These are phyloP conservation scores for Pythium aquatile DNA, from an alignment of 352 stramenopile species.

Conservation along the genomic window DNA sequence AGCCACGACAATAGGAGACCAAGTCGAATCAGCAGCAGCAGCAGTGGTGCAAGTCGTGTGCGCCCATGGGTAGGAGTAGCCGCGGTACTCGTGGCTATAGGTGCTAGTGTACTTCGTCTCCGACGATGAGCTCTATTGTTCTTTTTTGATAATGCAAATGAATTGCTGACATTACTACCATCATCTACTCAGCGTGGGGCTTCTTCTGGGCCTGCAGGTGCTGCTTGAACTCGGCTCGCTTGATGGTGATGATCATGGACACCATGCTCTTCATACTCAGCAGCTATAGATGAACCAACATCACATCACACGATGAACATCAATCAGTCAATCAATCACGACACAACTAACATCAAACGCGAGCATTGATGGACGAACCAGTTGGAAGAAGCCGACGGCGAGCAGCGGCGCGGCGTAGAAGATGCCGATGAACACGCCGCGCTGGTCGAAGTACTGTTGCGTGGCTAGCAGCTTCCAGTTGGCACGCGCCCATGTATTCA, in stretches of 20 bases:
- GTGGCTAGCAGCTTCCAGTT: constrained; percentile 70
- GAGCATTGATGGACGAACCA: constrained; percentile 33
- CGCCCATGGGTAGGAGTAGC: constrained; percentile 14
- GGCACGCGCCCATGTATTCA: constrained; percentile 60
- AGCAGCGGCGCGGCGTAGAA: constrained; percentile 80
- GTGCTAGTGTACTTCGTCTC: constrained; percentile 27
- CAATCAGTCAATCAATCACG: background rate
- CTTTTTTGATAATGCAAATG: constrained; percentile 12
- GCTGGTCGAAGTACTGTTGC: constrained; percentile 82
- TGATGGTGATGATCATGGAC: constrained; percentile 76
- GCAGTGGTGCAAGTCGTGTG: background rate
- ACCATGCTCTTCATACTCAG: constrained; percentile 81
- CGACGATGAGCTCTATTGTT: constrained; percentile 21
- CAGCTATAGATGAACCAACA: constrained; percentile 31
- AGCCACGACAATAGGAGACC: background rate
- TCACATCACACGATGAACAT: background rate
- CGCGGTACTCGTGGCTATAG: constrained; percentile 22
- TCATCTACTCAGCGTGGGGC: constrained; percentile 39
- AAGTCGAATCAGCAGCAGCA: constrained; percentile 3
- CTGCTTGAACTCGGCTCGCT: constrained; percentile 63
- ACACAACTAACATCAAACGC: background rate
- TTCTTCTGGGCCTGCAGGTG: constrained; percentile 44
- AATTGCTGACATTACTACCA: background rate
- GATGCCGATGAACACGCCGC: constrained; percentile 81
- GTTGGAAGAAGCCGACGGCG: constrained; percentile 70